phyloP scores from a whole-genome alignment of 2,329 filamentous ascomycete genomes.

The Botrytis fabae region DNA sequence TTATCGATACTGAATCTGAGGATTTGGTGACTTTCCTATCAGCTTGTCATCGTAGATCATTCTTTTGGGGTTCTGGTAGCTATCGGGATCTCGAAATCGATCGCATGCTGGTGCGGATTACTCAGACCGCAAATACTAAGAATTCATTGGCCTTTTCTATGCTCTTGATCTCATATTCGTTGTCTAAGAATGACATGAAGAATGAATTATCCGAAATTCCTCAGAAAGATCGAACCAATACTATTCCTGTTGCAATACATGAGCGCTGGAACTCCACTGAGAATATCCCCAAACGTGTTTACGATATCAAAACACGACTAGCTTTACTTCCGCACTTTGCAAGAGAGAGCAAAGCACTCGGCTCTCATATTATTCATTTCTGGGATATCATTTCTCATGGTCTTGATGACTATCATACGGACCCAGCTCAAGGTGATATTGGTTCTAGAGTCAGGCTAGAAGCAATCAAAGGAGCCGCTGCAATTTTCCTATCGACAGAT shows the following conservation, averaged over 20 bases:
- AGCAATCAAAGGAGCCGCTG: constrained; percentile 68
- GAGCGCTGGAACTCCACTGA: constrained; percentile 49
- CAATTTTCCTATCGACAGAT: constrained; percentile 40
- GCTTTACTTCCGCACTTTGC: constrained; percentile 57
- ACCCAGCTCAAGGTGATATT: constrained; percentile 78
- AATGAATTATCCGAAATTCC: background rate
- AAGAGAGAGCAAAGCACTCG: constrained; percentile 44
- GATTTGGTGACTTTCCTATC: background rate
- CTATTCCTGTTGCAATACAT: constrained; percentile 47
- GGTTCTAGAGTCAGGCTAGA: constrained; percentile 83
- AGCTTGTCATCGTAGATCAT: constrained; percentile 6
- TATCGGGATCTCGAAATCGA: background rate
- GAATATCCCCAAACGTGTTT: constrained; percentile 41
- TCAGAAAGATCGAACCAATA: constrained; percentile 18
- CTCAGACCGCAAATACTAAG: background rate
- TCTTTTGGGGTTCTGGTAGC: background rate
- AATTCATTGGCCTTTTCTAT: constrained; percentile 50
- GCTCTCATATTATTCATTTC: constrained; percentile 26
- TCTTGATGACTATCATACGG: constrained; percentile 88
- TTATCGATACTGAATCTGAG: background rate
- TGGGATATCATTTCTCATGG: constrained; percentile 50
- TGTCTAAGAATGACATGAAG: constrained; percentile 7
- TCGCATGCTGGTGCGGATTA: background rate
- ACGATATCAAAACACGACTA: constrained; percentile 53
- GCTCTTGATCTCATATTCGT: constrained; percentile 39